phyloP scores from a whole-genome alignment of 129 eudicot genomes.

The Artemisia tridentata region DNA sequence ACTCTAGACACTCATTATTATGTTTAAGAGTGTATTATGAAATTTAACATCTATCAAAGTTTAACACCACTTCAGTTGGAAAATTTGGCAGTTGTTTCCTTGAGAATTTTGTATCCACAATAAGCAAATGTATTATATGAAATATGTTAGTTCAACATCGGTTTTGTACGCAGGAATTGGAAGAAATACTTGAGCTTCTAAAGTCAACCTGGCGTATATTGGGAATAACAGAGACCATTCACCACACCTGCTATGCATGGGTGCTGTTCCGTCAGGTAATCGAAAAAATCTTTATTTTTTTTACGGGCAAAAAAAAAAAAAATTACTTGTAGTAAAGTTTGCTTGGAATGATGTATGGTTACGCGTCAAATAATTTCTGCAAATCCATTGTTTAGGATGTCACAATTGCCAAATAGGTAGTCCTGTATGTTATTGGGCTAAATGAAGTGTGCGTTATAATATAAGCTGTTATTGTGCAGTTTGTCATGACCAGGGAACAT shows the following conservation, averaged over 20 bases:
- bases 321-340: not conserved
- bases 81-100: not conserved
- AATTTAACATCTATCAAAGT: constrained; percentile 18
- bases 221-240: constrained; percentile 97
- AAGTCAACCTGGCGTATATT: constrained; percentile 96
- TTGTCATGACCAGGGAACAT: constrained; percentile 83
- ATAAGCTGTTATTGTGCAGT: constrained; percentile 45
- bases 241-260: constrained; percentile 94
- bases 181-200: constrained; percentile 95
- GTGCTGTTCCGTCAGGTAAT: constrained; percentile 95
- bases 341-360: constrained; percentile 15
- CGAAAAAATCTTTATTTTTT: too few species aligned
- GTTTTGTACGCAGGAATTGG: constrained; percentile 71
- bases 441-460: constrained; percentile 6
- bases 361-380: not conserved
- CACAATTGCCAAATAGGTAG: not conserved
- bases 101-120: not conserved
- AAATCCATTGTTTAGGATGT: not conserved
- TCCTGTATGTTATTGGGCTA: not conserved
- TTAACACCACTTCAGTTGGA: constrained; percentile 1
- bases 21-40: constrained; percentile 3
- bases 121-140: constrained; percentile 13
- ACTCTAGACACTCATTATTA: not conserved
- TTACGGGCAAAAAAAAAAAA: too few species aligned
- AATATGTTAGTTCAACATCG: constrained; percentile 14